Conservation (phyloP, 257 asterid species). For the Nicotiana benthamiana region DNA sequence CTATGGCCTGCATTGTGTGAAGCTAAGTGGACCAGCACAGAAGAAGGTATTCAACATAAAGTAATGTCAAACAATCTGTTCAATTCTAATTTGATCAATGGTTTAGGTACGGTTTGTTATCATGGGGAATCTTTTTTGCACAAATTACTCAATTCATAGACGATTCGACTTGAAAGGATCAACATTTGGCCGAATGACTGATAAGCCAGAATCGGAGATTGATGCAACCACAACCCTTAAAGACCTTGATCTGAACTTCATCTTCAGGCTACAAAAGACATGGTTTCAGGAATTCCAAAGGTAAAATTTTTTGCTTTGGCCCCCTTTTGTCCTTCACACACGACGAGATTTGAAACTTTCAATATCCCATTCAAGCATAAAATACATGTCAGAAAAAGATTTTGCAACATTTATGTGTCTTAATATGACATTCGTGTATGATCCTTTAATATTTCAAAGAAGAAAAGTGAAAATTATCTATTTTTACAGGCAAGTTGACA, state of each 20-base stretch:
- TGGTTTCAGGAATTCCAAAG: constrained; percentile 89
- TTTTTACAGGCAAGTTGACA: constrained; percentile 36
- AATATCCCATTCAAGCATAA: background rate
- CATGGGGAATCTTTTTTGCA: constrained; percentile 83
- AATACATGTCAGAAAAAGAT: background rate
- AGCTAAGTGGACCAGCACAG: constrained; percentile 46
- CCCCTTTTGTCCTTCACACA: background rate
- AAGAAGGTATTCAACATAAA: constrained; percentile 47
- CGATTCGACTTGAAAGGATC: constrained; percentile 91
- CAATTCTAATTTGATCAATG: constrained; percentile 5
- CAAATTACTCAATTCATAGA: constrained; percentile 62
- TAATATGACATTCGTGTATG: background rate
- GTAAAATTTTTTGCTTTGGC: constrained; percentile 20
- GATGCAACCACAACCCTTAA: constrained; percentile 85
- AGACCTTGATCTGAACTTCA: constrained; percentile 85
- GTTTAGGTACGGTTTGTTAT: constrained; percentile 74
- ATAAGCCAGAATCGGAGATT: constrained; percentile 79
- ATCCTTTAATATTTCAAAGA: background rate
- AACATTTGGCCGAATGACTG: constrained; percentile 79
- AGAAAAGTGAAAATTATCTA: background rate
- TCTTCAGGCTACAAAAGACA: constrained; percentile 63
- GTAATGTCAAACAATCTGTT: background rate
- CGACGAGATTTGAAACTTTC: background rate
- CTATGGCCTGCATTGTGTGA: constrained; percentile 60
- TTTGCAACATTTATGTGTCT: background rate